Percentiles rank a stretch among this genome's conserved stretches.
Conservation (phyloP, 164 flowering plant genomes). For the Annona squamosa region DNA sequence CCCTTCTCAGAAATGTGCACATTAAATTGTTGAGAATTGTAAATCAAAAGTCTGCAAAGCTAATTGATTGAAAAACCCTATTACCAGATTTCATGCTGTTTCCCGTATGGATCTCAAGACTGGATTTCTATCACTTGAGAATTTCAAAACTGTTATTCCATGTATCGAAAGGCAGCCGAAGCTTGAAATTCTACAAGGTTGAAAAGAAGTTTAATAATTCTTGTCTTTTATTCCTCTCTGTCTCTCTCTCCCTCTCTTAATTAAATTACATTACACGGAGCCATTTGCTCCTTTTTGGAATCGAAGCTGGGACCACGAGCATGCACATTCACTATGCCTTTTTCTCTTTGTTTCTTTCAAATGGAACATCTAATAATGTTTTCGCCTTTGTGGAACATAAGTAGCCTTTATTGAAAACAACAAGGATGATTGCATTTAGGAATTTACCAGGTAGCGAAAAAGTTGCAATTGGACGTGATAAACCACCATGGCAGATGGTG, state of each 20-base stretch:
- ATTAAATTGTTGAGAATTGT: not conserved
- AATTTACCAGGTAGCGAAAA: too few species aligned
- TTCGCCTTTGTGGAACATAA: too few species aligned
- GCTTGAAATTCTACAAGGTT: constrained; percentile 72
- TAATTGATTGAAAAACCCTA: not conserved
- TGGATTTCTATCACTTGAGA: constrained; percentile 61
- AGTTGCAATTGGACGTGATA: too few species aligned
- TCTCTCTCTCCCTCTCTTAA: not conserved
- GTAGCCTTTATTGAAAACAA: too few species aligned
- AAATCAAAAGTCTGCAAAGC: not conserved
- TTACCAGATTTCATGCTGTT: constrained; percentile 62
- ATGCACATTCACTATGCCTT: too few species aligned
- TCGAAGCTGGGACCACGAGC: too few species aligned
- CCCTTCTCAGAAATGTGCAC: not conserved
- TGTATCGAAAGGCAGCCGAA: constrained; percentile 67
- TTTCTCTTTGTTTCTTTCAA: too few species aligned
- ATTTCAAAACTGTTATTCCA: constrained; percentile 54
- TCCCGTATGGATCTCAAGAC: constrained; percentile 49
- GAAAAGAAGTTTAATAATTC: not conserved
- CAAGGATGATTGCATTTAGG: too few species aligned
- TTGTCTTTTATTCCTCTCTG: not conserved
- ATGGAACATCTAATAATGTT: too few species aligned
- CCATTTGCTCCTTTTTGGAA: too few species aligned
- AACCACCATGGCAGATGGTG: too few species aligned
- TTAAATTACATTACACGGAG: too few species aligned